Base-by-base conservation (phyloP, 2,329 filamentous ascomycete species). In the Diaporthe humulicola region DNA sequence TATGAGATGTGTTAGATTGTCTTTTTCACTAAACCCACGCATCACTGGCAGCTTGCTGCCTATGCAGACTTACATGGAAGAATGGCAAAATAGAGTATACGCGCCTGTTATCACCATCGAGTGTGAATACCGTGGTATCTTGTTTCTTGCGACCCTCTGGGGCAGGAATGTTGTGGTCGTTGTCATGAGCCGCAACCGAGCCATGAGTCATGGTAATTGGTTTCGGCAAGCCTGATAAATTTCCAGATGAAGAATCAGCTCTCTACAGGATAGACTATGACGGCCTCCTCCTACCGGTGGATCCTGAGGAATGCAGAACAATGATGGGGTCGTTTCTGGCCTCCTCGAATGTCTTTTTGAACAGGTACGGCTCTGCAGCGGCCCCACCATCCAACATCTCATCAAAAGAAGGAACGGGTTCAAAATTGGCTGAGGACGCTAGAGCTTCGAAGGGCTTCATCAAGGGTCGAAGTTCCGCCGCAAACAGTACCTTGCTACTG, bases 261-360 rank as follows among this genome's bases (percentile, higher is more conserved):
- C n/a, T n/a, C n/a, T n/a, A n/a, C n/a, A n/a, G n/a, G n/a, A n/a
- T n/a, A n/a, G n/a, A n/a, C n/a, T n/a, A n/a, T n/a, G n/a, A n/a
- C 33, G 14, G 50, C 36, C 4, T 6, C 2, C 10, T 56, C 61
- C 74, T 54, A 79, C 78, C 78, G 30, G 79, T 80, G n/a, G 79
- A 79, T 9, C 79, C 79, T 1, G 79, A 80, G 3, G 79, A 79
- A 57, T 81, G 79, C n/a, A 80, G 56, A 0, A 81, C 75, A 1
- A 77, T n/a, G 28, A 78, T 67, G 1, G 78, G 77, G 4, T 80
- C 77, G 56, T 79, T 54, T 19, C 58, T 75, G 15, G 76, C 75
- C 17, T 78, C 74, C 10, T 78, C 75, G 56, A 79, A 81, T 15
- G 14, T 57, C 54, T 79, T 80, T 3, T 45, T 19, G 57, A 74